These are phyloP conservation scores for Fusarium pseudonygamai DNA, from an alignment of 2,329 filamentous ascomycete genomes.

Conservation along the genomic window DNA sequence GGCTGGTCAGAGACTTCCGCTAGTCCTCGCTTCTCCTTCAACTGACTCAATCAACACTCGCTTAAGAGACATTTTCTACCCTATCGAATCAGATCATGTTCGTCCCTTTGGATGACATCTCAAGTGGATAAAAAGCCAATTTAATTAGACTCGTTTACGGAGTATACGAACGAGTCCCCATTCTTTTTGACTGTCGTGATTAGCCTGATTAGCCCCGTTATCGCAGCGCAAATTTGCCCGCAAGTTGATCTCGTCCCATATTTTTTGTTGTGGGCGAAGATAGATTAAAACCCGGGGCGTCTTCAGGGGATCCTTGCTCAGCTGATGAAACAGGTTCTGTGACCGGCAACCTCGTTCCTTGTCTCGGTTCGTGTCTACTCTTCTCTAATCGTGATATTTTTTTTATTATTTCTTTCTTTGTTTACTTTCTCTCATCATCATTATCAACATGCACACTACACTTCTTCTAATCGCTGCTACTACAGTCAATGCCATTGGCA, in stretches of 20 bases:
- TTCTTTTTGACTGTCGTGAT: neutral
- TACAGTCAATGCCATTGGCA: neutral
- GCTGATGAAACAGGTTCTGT: conserved; percentile 1
- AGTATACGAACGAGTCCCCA: neutral
- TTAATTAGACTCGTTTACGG: neutral
- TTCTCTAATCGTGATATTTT: neutral
- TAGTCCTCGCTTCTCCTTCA: neutral
- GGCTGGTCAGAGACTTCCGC: neutral
- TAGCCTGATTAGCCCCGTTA: neutral
- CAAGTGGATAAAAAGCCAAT: neutral
- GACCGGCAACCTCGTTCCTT: neutral
- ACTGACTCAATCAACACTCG: neutral
- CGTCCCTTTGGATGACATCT: neutral
- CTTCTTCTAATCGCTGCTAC: neutral
- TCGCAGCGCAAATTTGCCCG: neutral
- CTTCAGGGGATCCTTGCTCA: neutral
- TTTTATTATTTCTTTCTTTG: neutral
- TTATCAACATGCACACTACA: neutral
- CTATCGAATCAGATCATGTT: neutral
- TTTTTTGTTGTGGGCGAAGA: neutral
- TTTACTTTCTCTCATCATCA: neutral
- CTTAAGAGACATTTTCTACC: neutral
- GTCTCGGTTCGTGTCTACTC: neutral
- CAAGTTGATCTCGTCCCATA: neutral
- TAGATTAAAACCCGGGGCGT: neutral